phyloP scores from a whole-genome alignment of 1,284 basidiomycete genomes.

The Apiotrichum brassicae region DNA sequence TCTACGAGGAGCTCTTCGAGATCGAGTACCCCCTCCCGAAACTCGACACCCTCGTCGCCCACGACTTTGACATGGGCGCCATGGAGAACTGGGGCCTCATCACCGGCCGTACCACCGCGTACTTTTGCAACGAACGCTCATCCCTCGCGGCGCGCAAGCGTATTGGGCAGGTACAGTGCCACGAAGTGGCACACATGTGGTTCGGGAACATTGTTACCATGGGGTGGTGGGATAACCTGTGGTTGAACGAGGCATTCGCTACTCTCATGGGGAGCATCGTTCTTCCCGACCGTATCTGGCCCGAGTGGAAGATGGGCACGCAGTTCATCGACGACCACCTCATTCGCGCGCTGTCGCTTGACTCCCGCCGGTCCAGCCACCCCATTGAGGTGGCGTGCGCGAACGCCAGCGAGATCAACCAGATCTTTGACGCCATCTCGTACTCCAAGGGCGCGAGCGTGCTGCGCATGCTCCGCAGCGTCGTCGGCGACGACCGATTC shows the following conservation, averaged over 20 bases:
- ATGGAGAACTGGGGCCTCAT: slow-evolving; percentile 97
- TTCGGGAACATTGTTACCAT: slow-evolving; percentile 83
- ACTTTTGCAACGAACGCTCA: slow-evolving; percentile 70
- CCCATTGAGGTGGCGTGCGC: slow-evolving; percentile 91
- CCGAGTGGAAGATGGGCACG: slow-evolving; percentile 52
- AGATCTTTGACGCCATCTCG: slow-evolving; percentile 79
- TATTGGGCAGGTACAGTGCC: slow-evolving; percentile 52
- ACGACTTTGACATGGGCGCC: slow-evolving; percentile 83
- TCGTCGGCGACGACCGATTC: slow-evolving; percentile 83
- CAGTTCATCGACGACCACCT: slow-evolving; percentile 53
- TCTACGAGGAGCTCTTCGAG: slow-evolving; percentile 87
- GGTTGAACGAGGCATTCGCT: slow-evolving; percentile 71
- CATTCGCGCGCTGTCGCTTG: slow-evolving; percentile 63
- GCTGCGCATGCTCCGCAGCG: slow-evolving; percentile 81
- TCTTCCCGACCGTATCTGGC: slow-evolving; percentile 61
- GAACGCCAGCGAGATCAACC: slow-evolving; percentile 75
- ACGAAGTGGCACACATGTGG: slow-evolving; percentile 49
- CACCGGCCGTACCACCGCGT: slow-evolving; percentile 75
- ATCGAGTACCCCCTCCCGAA: slow-evolving; percentile 88
- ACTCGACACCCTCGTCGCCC: slow-evolving; percentile 72
- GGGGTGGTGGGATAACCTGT: slow-evolving; percentile 86
- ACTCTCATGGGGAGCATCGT: slow-evolving; percentile 78
- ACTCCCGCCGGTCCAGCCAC: slow-evolving; percentile 84
- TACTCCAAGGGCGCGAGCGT: slow-evolving; percentile 81
- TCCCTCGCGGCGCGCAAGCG: slow-evolving; percentile 73